Percentiles rank a stretch among this genome's conserved stretches.
Conservation (phyloP, 1,284 basidiomycete genomes). For the Papiliotrema laurentii region DNA sequence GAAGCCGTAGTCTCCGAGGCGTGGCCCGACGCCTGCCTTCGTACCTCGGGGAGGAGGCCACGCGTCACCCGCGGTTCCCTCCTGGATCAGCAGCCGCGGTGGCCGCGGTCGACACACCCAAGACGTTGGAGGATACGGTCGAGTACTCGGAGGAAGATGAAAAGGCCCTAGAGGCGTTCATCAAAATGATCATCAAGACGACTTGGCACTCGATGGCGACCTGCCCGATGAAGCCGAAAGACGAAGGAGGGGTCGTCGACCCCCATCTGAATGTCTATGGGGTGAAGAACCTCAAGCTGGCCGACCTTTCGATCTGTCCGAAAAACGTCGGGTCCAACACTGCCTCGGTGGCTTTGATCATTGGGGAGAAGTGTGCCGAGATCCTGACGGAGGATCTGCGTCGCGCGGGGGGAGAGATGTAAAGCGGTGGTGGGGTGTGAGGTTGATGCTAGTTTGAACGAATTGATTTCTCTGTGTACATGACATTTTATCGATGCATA, state of each 20-base stretch:
- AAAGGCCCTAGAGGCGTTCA: conserved; percentile 52
- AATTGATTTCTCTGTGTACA: too few relatives aligned
- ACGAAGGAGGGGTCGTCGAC: conserved; percentile 60
- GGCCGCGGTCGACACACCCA: conserved; percentile 41
- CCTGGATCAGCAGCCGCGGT: conserved; percentile 51
- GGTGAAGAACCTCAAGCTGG: conserved; percentile 56
- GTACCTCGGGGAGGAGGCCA: conserved; percentile 56
- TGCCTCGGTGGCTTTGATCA: conserved; percentile 52
- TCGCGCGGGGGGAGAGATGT: not conserved
- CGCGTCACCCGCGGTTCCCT: conserved; percentile 54
- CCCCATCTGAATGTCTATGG: conserved; percentile 61
- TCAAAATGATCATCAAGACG: conserved; percentile 30
- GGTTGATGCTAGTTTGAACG: not conserved
- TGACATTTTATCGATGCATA: too few relatives aligned
- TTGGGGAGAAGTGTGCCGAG: conserved; percentile 55
- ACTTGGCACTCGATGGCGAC: conserved; percentile 50
- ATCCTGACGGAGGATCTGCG: conserved; percentile 50
- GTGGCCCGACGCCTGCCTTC: conserved; percentile 56
- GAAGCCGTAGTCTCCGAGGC: conserved; percentile 44
- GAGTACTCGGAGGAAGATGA: conserved; percentile 59
- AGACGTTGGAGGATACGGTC: conserved; percentile 52
- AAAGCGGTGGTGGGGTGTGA: not conserved
- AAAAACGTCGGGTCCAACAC: conserved; percentile 55
- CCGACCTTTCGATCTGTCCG: conserved; percentile 50
- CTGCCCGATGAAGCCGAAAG: conserved; percentile 62